Percentiles rank a stretch among this genome's conserved stretches.
These are phyloP conservation scores for Aureobasidium sp. DNA, from an alignment of 2,329 filamentous ascomycete genomes.

Conservation along the genomic window DNA sequence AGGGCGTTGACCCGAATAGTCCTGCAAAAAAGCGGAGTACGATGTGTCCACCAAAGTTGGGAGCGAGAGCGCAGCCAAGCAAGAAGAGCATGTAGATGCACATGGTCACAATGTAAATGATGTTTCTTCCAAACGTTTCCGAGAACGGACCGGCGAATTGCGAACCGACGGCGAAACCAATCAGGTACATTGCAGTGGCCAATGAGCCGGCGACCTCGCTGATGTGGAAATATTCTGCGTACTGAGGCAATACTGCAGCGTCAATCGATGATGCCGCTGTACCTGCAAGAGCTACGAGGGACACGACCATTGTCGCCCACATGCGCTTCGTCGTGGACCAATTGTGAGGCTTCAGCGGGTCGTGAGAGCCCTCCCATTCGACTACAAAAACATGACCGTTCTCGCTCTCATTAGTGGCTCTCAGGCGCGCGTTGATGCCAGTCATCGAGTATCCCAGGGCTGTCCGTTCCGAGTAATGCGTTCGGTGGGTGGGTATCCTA, in stretches of 20 bases:
- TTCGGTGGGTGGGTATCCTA: conserved; percentile 14
- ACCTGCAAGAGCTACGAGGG: conserved; percentile 13
- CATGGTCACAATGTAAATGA: conserved; percentile 22
- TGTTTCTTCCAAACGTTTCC: conserved; percentile 32
- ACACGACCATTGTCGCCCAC: conserved; percentile 15
- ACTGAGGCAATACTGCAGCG: conserved; percentile 15
- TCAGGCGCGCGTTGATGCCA: conserved; percentile 13
- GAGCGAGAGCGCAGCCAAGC: conserved; percentile 15
- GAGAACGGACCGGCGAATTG: conserved; percentile 34
- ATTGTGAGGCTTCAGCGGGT: conserved; percentile 16
- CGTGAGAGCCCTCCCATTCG: conserved; percentile 14
- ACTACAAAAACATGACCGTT: conserved; percentile 15
- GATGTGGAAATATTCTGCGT: conserved; percentile 11
- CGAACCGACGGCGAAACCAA: conserved; percentile 36
- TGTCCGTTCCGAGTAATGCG: conserved; percentile 15
- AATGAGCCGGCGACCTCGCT: conserved; percentile 12
- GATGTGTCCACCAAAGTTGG: conserved; percentile 23
- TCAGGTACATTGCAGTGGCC: conserved; percentile 22
- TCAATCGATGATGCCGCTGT: conserved; percentile 16
- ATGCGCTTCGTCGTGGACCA: conserved; percentile 8
- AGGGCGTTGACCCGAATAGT: conserved; percentile 21
- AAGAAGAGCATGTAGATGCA: conserved; percentile 17
- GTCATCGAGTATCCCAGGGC: conserved; percentile 15
- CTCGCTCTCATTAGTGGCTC: conserved; percentile 15
- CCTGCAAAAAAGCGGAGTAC: conserved; percentile 25